Conservation (phyloP, 306 rosid species). For the Crotalaria pallida region DNA sequence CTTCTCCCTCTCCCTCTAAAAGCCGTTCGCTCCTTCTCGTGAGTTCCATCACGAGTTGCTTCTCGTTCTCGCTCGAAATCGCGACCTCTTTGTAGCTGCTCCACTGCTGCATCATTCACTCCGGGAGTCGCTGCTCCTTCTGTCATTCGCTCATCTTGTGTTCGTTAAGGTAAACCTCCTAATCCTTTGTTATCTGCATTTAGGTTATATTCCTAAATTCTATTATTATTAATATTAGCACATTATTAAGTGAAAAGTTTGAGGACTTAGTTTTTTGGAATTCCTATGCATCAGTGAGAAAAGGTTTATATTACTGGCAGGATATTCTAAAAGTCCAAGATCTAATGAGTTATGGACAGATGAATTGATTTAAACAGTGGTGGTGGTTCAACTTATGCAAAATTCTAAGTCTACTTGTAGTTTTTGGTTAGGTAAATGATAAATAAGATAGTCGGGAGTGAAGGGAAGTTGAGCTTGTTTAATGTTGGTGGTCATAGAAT, state of each 20-base stretch:
- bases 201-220: too few species aligned
- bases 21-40: too few species aligned
- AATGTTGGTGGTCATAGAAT: neutral
- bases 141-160: too few species aligned
- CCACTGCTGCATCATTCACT: too few species aligned
- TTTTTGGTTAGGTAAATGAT: neutral
- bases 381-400: neutral
- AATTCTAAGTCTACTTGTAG: neutral
- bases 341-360: neutral
- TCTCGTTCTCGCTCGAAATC: too few species aligned
- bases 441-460: neutral
- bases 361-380: constrained; percentile 1
- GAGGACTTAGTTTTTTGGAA: neutral
- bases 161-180: too few species aligned
- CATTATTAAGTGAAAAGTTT: neutral
- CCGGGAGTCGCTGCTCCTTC: too few species aligned
- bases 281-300: neutral
- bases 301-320: neutral
- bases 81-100: too few species aligned
- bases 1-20: too few species aligned
- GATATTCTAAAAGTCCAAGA: neutral
- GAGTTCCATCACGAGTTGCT: too few species aligned
- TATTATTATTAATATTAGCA: too few species aligned
- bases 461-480: neutral
- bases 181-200: too few species aligned